Percentiles rank a stretch among this genome's conserved stretches.
These are phyloP conservation scores for Phaffomyces antillensis DNA, from an alignment of 805 yeast genomes.

Conservation along the genomic window DNA sequence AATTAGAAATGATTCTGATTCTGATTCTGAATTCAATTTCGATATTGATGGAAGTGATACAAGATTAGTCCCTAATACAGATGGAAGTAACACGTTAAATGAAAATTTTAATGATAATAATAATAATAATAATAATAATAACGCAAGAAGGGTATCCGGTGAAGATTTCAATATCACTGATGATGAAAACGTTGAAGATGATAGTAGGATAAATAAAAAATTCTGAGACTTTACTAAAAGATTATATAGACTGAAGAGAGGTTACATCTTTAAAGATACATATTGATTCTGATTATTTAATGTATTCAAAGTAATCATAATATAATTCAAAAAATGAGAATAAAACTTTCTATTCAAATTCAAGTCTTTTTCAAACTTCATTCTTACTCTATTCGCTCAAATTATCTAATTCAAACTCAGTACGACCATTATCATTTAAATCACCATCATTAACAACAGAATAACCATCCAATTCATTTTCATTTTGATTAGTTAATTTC, in stretches of 20 bases:
- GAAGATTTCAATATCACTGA: conserved; percentile 21
- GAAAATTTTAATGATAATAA: conserved; percentile 7
- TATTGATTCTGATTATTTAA: neutral
- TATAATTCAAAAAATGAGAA: too few species aligned
- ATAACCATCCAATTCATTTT: conserved; percentile 5
- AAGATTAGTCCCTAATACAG: neutral
- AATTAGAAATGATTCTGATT: conserved; percentile 48
- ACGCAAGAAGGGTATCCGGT: conserved; percentile 2
- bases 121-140: neutral
- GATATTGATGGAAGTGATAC: neutral
- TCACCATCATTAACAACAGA: conserved; percentile 6
- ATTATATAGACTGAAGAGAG: neutral
- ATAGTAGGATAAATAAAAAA: neutral
- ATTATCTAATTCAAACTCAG: conserved; percentile 20
- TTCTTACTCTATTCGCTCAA: conserved; percentile 3
- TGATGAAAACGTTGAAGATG: conserved; percentile 11
- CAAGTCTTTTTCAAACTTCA: too few species aligned
- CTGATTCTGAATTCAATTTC: conserved; percentile 65
- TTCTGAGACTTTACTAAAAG: neutral
- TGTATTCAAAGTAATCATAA: neutral
- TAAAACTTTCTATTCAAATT: too few species aligned
- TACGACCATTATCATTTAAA: conserved; percentile 1
- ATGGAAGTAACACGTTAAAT: conserved; percentile 2
- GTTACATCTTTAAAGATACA: neutral
- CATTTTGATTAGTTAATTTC: conserved; percentile 22